Percentiles rank a stretch among this genome's conserved stretches.
Conservation (phyloP, 805 yeast genomes). For the Hanseniaspora osmophila region DNA sequence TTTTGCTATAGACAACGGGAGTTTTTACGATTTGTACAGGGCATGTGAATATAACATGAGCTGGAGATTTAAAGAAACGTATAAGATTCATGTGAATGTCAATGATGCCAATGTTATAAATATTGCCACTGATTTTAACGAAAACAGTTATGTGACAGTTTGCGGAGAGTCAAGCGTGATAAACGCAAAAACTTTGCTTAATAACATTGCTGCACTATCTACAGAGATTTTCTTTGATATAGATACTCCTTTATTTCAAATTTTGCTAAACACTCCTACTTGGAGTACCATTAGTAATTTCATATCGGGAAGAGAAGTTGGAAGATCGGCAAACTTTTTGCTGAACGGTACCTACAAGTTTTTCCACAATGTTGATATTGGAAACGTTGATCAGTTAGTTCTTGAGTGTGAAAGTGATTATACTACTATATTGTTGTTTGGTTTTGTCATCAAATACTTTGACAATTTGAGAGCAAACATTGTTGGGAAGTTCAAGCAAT, state of each 20-base stretch:
- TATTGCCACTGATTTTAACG: slow-evolving; percentile 73
- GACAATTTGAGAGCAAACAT: slow-evolving; percentile 74
- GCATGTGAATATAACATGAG: slow-evolving; percentile 33
- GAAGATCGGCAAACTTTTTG: slow-evolving; percentile 47
- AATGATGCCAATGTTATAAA: slow-evolving; percentile 82
- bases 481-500: slow-evolving; percentile 75
- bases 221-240: slow-evolving; percentile 38
- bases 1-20: slow-evolving; percentile 24
- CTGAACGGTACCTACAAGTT: slow-evolving; percentile 55
- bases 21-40: slow-evolving; percentile 41
- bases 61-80: slow-evolving; percentile 38
- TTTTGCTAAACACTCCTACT: slow-evolving; percentile 66
- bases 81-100: slow-evolving; percentile 57
- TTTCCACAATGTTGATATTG: slow-evolving; percentile 42
- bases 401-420: slow-evolving; percentile 53
- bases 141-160: slow-evolving; percentile 63
- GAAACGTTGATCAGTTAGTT: slow-evolving; percentile 53
- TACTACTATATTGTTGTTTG: slow-evolving; percentile 60
- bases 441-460: slow-evolving; percentile 62
- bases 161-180: slow-evolving; percentile 45
- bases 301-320: slow-evolving; percentile 46
- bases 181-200: slow-evolving; percentile 43
- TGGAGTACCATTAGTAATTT: slow-evolving; percentile 83
- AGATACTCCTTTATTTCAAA: slow-evolving; percentile 42
- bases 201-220: slow-evolving; percentile 35